phyloP scores from a whole-genome alignment of 225 moss, liverwort and hornwort species.

The Asterella californica region DNA sequence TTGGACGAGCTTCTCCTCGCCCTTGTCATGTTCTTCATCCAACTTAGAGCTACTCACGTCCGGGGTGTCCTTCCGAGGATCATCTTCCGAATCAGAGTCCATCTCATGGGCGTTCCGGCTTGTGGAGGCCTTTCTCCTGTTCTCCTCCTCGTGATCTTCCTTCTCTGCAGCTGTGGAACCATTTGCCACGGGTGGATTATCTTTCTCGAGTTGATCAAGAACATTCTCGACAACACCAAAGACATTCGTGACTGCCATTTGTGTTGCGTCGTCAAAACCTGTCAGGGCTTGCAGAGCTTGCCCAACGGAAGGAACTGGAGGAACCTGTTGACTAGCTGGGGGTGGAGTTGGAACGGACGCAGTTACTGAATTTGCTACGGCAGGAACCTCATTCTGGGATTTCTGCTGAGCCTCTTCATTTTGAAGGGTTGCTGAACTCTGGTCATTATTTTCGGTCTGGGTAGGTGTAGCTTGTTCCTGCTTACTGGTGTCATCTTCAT shows the following conservation, averaged over 20 bases:
- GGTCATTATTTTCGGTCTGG: constrained; percentile 1
- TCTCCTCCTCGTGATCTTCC: background rate
- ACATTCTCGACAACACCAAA: constrained; percentile 87
- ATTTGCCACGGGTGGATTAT: constrained; percentile 15
- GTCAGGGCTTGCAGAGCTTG: constrained; percentile 64
- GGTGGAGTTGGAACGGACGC: constrained; percentile 24
- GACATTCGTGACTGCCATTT: constrained; percentile 98
- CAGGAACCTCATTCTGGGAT: constrained; percentile 24
- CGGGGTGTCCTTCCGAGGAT: background rate
- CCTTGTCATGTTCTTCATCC: constrained; percentile 14
- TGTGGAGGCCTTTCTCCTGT: background rate
- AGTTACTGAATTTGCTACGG: constrained; percentile 9
- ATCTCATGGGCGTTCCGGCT: background rate
- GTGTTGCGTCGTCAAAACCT: constrained; percentile 95
- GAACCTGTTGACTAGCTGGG: background rate
- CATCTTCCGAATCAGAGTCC: background rate
- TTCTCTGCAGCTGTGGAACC: background rate
- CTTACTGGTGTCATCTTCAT: background rate
- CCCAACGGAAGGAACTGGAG: constrained; percentile 33
- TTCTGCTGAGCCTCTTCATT: constrained; percentile 4
- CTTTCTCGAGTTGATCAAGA: constrained; percentile 76
- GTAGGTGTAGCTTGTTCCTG: background rate
- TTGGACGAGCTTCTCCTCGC: background rate
- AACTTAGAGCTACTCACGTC: background rate
- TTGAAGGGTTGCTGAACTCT: background rate